Evolutionary conservation across 306 rosid genomes (phyloP).

Genomic region (Rosa rugosa): DNA sequence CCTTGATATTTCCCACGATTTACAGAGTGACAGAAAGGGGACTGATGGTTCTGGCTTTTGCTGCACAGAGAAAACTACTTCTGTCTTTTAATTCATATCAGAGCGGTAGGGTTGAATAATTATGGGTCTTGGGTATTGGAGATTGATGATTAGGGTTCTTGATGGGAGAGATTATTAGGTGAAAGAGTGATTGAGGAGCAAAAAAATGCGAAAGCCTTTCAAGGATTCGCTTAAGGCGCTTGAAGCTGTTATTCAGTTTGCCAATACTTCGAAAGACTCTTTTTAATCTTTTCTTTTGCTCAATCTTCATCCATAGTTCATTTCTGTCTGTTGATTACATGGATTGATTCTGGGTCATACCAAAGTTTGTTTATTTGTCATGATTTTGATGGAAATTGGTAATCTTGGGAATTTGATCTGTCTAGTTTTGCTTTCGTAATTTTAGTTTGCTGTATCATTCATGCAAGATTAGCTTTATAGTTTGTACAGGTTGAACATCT

Average conservation of each 20-base stretch:
- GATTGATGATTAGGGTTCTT: constrained; percentile 1
- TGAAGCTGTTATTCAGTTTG: constrained; percentile 88
- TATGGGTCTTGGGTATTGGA: not conserved
- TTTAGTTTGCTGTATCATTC: not conserved
- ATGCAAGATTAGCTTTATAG: too few species aligned
- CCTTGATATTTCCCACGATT: too few species aligned
- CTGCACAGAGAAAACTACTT: too few species aligned
- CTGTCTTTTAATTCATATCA: not conserved
- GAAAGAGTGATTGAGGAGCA: constrained; percentile 23
- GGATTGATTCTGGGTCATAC: constrained; percentile 16
- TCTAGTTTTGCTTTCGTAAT: not conserved
- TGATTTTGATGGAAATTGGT: not conserved
- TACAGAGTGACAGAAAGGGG: too few species aligned
- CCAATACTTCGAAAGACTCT: constrained; percentile 66
- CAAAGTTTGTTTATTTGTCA: constrained; percentile 14
- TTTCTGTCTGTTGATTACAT: not conserved
- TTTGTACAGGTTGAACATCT: not conserved
- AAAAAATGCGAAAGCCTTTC: constrained; percentile 66
- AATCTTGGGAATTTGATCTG: not conserved
- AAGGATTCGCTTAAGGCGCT: constrained; percentile 94
- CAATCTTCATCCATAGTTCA: not conserved
- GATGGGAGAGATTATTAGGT: constrained; percentile 7
- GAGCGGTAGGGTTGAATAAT: too few species aligned
- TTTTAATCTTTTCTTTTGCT: not conserved
- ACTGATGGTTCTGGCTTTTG: too few species aligned